Evolutionary conservation across 2,329 filamentous ascomycete species (phyloP), one percentile per base, ranked within the genome.

Genomic region (Penicillium expansum): DNA sequence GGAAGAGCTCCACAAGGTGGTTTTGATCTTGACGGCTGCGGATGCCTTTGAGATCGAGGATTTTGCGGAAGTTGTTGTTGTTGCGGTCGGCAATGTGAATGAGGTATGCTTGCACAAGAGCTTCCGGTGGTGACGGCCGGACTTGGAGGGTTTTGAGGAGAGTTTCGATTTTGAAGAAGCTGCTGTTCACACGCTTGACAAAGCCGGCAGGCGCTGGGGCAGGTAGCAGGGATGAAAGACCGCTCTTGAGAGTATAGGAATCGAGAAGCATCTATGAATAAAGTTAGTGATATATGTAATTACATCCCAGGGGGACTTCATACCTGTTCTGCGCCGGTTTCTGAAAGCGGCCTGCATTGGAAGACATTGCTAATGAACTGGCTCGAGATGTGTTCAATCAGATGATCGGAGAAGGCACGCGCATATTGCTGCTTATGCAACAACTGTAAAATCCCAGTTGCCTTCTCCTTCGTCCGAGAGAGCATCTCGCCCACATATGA

Each of bases 61-160:
- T 89, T 77, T 97, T 97, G 71, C 87, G 87, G 83, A 99, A 99
- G 76, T 99, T 99, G 68, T 86, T 84, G 71, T 97, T 94, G 62
- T 89, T 96, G 55, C 90, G 87, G 79, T 99, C 94, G 64, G 86
- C 92, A 63, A 99, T 94, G 76, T 97, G 94, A 74, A 97, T 96
- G 33, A 99, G 86, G 73, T 99, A 99, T 33, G 94, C 94, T 77
- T 97, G 93, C 0, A 99, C 92, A 4, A 99, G 84, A 2, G 91
- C 93, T 78, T 99, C 94, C 0, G 93, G 90, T 0, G 94, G 94
- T 5, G 89, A 90, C 2, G 92, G 86, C 29, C 91, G 91, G 47
- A 99, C 93, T 80, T 99, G 94, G 3, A 99, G 84, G 2, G 94
- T 97, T 76, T 99, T 99, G 67, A 99, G 87, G 22, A 99, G 83